Percentiles rank a stretch among this genome's conserved stretches.
Conservation (phyloP, 768 basidiomycete genomes). For the Lactarius psammicola region DNA sequence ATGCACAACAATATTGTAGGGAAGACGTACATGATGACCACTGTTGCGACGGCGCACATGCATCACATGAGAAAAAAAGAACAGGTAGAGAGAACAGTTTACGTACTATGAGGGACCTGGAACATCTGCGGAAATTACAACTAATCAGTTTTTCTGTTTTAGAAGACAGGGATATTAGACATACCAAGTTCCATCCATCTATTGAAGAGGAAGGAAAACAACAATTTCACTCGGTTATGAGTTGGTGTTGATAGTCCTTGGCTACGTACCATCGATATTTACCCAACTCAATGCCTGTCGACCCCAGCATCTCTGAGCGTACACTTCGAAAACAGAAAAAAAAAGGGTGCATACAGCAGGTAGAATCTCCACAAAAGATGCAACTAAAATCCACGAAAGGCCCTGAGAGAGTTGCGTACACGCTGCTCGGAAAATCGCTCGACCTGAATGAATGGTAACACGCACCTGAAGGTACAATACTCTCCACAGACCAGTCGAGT, state of each 20-base stretch:
- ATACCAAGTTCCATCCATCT: slow-evolving; percentile 19
- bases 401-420: neutral
- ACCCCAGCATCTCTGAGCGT: neutral
- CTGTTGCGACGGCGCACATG: neutral
- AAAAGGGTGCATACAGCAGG: slow-evolving; percentile 6
- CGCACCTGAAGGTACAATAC: slow-evolving; percentile 15
- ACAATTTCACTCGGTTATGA: neutral
- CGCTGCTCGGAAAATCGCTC: neutral
- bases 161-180: neutral
- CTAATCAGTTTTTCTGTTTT: neutral
- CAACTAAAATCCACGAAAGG: slow-evolving; percentile 10
- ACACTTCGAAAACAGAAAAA: too few species aligned
- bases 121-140: slow-evolving; percentile 6
- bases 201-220: neutral
- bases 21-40: slow-evolving; percentile 17
- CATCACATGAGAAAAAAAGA: neutral
- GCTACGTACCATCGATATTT: slow-evolving; percentile 13
- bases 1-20: neutral
- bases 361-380: slow-evolving; percentile 3
- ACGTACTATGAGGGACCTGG: slow-evolving; percentile 13
- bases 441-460: neutral
- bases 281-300: neutral
- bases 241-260: neutral
- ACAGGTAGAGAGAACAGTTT: neutral
- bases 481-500: slow-evolving; percentile 13